A percentile compares a stretch with the other conserved stretches of the same genome.
These are phyloP conservation scores for Amesomyces nigricolor DNA, from an alignment of 2,329 filamentous ascomycete species.

Conservation along the genomic window DNA sequence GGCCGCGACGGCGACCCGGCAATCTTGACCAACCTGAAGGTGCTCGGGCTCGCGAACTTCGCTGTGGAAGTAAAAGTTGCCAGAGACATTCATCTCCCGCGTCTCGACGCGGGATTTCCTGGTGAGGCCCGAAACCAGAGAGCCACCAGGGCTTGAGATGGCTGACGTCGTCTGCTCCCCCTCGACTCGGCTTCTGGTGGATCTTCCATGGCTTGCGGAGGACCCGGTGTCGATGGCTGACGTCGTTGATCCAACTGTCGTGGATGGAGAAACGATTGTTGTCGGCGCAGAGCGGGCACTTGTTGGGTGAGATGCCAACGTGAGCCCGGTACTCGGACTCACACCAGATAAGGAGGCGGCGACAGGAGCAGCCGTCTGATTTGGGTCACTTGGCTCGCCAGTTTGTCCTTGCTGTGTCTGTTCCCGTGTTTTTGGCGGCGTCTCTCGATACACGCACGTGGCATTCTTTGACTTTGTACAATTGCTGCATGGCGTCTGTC, in stretches of 20 bases:
- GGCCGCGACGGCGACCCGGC: too few species aligned
- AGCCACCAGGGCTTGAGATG: constrained; percentile 7
- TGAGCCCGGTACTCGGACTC: constrained; percentile 1
- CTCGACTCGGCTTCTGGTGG: constrained; percentile 36
- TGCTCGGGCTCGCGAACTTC: constrained; percentile 33
- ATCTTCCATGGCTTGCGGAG: not conserved
- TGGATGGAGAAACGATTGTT: not conserved
- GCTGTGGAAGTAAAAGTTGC: constrained; percentile 39
- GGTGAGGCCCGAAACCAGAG: constrained; percentile 19
- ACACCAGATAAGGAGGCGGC: constrained; percentile 1
- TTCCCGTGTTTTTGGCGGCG: constrained; percentile 7
- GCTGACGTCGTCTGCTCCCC: constrained; percentile 28
- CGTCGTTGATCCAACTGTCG: not conserved
- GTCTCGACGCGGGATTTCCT: constrained; percentile 33
- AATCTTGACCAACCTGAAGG: constrained; percentile 27
- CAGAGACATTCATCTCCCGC: constrained; percentile 35
- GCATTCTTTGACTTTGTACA: constrained; percentile 35
- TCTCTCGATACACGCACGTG: constrained; percentile 33
- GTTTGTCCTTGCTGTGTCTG: constrained; percentile 1
- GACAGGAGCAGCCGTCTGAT: not conserved
- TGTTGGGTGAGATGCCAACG: not conserved
- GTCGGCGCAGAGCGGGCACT: not conserved
- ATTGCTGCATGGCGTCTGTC: constrained; percentile 37
- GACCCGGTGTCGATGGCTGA: not conserved
- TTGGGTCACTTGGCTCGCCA: not conserved